Evolutionary conservation across 1,284 basidiomycete species (phyloP).

Genomic region (Puccinia horiana): DNA sequence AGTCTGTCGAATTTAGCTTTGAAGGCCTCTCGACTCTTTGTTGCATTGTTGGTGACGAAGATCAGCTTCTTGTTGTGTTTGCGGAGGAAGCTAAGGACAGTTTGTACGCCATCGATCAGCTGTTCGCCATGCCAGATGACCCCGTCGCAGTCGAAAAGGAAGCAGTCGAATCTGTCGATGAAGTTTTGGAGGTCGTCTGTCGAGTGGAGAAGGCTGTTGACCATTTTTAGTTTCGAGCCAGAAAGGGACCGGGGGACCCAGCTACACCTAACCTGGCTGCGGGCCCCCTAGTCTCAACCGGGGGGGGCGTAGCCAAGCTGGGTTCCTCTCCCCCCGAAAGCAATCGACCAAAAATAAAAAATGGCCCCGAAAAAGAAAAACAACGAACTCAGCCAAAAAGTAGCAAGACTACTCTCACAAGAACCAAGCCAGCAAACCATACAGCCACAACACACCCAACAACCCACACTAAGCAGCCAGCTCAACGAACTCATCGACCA

Average conservation of each 20-base stretch:
- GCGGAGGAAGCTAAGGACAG: slow-evolving; percentile 63
- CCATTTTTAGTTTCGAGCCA: not conserved
- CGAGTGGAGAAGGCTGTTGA: slow-evolving; percentile 37
- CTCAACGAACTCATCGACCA: slow-evolving; percentile 10
- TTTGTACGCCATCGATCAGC: slow-evolving; percentile 73
- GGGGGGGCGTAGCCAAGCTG: too few relatives aligned
- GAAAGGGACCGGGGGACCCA: too few relatives aligned
- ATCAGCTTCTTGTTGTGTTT: slow-evolving; percentile 76
- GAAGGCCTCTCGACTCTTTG: slow-evolving; percentile 81
- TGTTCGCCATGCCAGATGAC: slow-evolving; percentile 82
- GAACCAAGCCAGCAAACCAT: slow-evolving; percentile 9
- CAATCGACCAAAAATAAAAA: not conserved
- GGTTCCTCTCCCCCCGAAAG: too few relatives aligned
- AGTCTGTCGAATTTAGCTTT: slow-evolving; percentile 87
- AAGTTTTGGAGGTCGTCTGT: slow-evolving; percentile 22
- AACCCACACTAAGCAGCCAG: not conserved
- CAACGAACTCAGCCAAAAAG: not conserved
- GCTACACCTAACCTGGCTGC: too few relatives aligned
- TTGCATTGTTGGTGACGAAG: slow-evolving; percentile 99
- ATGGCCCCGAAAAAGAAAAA: not conserved
- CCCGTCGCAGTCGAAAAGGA: slow-evolving; percentile 96
- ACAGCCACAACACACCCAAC: not conserved
- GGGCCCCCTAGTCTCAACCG: too few relatives aligned
- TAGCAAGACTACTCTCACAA: slow-evolving; percentile 26
- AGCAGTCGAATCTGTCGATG: slow-evolving; percentile 57